phyloP scores from a whole-genome alignment of 1,139 yeast genomes.

The Sugiyamaella xylanicola region DNA sequence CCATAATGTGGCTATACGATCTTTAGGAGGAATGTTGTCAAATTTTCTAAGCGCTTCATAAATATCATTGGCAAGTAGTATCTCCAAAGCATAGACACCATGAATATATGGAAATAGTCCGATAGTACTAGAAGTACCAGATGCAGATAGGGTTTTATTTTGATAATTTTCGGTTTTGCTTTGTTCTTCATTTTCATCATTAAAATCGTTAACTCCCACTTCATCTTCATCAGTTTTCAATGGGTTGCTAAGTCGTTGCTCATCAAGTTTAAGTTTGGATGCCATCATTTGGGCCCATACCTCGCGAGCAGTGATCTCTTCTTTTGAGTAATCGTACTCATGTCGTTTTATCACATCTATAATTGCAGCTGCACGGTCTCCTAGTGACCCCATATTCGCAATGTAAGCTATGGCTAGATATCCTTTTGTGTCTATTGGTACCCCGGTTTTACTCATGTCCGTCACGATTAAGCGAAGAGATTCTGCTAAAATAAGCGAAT shows the following conservation, averaged over 20 bases:
- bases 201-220: not conserved
- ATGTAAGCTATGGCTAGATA: constrained; percentile 37
- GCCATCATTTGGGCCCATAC: not conserved
- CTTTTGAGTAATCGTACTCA: constrained; percentile 31
- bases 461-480: constrained; percentile 35
- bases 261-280: not conserved
- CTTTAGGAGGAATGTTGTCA: constrained; percentile 18
- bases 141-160: constrained; percentile 1
- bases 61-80: constrained; percentile 25
- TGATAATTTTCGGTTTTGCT: not conserved
- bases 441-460: constrained; percentile 25
- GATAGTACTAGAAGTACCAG: constrained; percentile 5
- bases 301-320: constrained; percentile 29
- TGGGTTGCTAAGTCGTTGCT: not conserved
- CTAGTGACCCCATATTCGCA: constrained; percentile 22
- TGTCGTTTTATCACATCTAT: constrained; percentile 31
- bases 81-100: constrained; percentile 29
- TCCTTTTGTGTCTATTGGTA: constrained; percentile 40
- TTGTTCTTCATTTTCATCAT: not conserved
- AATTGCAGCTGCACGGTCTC: constrained; percentile 28
- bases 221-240: constrained; percentile 1
- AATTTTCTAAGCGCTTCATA: constrained; percentile 25
- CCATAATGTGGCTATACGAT: constrained; percentile 34
- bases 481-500: constrained; percentile 30
- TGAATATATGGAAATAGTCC: constrained; percentile 34